Conservation (phyloP, 345 rosid genomes). For the Schrenkiella parvula region DNA sequence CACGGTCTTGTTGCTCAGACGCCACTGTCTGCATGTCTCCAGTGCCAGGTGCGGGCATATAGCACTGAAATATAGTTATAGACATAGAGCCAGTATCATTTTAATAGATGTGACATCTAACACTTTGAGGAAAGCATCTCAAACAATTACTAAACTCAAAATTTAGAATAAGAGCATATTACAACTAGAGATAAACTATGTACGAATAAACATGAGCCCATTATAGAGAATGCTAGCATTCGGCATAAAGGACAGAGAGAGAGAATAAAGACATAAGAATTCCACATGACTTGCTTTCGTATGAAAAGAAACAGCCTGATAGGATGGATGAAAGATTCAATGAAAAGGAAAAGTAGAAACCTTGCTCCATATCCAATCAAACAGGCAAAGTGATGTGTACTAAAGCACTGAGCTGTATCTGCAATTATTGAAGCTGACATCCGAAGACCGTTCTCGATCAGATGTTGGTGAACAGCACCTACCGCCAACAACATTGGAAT, state of each 20-base stretch:
- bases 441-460: constrained; percentile 92
- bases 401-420: constrained; percentile 98
- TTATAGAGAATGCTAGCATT: background rate
- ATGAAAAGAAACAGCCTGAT: background rate
- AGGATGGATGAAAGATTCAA: background rate
- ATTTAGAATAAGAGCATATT: background rate
- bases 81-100: constrained; percentile 3
- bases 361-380: constrained; percentile 99
- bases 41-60: constrained; percentile 92
- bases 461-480: constrained; percentile 99
- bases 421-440: constrained; percentile 93
- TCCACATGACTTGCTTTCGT: constrained; percentile 14
- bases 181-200: background rate
- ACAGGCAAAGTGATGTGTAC: constrained; percentile 99
- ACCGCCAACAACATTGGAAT: constrained; percentile 95
- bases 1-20: constrained; percentile 88
- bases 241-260: background rate
- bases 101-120: background rate
- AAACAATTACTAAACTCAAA: background rate
- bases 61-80: constrained; percentile 54
- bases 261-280: background rate
- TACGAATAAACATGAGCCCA: constrained; percentile 1
- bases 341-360: constrained; percentile 36
- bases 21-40: constrained; percentile 99
- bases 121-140: constrained; percentile 10